Base-by-base conservation (phyloP, 352 stramenopile genomes). In the Phytophthora constricta region DNA sequence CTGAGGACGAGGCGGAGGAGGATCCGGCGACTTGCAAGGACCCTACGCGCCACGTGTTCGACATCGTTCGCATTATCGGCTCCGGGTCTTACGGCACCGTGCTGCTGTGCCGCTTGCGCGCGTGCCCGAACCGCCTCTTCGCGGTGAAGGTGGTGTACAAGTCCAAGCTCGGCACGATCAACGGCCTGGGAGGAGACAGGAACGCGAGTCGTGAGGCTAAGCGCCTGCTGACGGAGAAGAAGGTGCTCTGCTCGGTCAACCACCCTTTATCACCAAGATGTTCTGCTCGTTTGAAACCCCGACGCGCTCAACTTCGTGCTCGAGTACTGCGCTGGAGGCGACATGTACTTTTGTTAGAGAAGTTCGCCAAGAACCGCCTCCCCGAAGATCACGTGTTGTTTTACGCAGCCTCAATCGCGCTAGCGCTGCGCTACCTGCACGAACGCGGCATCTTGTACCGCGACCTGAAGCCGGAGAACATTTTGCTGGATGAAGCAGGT, bases 191-290 rank as follows among this genome's bases (percentile, higher is more conserved):
- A 39, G 67, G 72, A 8, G 72, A 80, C 33, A 62, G 51, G 14
- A 73, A 70, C 51, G 53, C 71, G 25, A 54, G 72, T 19, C 70
- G 76, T 22, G 84, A 95, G 42, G 74, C 77, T n/a, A 71, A 70
- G 27, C 84, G 86, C 13, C 70, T 99, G 7, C 80, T 98, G 52
- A 98, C 97, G 47, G 98, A 99, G 80, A 98, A 98, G 80, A 94
- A 98, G 55, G 98, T 99, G 69, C 92, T 99, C 55, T 90, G 91
- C 28, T 83, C 79, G 11, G 83, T 99, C 55, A 84, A 97, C 55
- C 97, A 99, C 73, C 97, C 98, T 19, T 99, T 99, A 97, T 99
- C 66, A 97, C 98, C 48, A 97, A 98, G 72, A 87, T 99, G 52
- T 91, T 96, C 56, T 93, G 86, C 58, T 98, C 97, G 2, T 99